A percentile compares a stretch with the other conserved stretches of the same genome.
phyloP scores from a whole-genome alignment of 2,329 filamentous ascomycete species.

The Colletotrichum melonis region DNA sequence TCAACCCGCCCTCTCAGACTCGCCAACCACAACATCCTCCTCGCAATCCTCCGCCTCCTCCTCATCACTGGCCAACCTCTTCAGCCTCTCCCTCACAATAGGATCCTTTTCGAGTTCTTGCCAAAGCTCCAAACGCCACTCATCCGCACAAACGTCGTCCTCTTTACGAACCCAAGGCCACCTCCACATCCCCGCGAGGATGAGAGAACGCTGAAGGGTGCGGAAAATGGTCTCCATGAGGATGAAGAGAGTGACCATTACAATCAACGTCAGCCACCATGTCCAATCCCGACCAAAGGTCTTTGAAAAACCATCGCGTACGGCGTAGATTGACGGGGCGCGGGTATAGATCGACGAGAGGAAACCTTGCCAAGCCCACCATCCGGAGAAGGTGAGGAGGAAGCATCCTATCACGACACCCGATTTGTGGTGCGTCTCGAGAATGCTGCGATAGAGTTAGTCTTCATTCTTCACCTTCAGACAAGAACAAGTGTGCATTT shows the following conservation, averaged over 20 bases:
- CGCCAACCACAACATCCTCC: background rate
- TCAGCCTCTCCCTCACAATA: conserved; percentile 54
- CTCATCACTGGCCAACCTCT: conserved; percentile 52
- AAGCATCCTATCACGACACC: conserved; percentile 70
- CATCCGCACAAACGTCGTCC: conserved; percentile 47
- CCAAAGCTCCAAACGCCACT: conserved; percentile 67
- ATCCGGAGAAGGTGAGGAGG: conserved; percentile 71
- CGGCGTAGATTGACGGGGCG: conserved; percentile 68
- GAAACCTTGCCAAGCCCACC: conserved; percentile 80
- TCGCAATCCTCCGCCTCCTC: conserved; percentile 36
- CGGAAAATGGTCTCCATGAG: conserved; percentile 74
- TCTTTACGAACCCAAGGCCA: conserved; percentile 53
- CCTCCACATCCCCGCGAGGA: conserved; percentile 59
- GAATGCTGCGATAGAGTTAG: conserved; percentile 58
- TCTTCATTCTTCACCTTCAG: background rate
- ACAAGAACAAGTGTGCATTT: background rate
- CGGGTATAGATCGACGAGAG: conserved; percentile 71
- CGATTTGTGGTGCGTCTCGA: conserved; percentile 84
- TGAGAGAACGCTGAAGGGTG: conserved; percentile 56
- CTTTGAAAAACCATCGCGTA: conserved; percentile 73
- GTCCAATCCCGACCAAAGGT: conserved; percentile 74
- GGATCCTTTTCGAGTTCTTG: conserved; percentile 68
- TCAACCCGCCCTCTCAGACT: background rate
- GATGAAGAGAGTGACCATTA: conserved; percentile 70
- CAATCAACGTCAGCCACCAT: conserved; percentile 81